These are phyloP conservation scores for Prunella vulgaris DNA, from an alignment of 257 asterid species.

Conservation along the genomic window DNA sequence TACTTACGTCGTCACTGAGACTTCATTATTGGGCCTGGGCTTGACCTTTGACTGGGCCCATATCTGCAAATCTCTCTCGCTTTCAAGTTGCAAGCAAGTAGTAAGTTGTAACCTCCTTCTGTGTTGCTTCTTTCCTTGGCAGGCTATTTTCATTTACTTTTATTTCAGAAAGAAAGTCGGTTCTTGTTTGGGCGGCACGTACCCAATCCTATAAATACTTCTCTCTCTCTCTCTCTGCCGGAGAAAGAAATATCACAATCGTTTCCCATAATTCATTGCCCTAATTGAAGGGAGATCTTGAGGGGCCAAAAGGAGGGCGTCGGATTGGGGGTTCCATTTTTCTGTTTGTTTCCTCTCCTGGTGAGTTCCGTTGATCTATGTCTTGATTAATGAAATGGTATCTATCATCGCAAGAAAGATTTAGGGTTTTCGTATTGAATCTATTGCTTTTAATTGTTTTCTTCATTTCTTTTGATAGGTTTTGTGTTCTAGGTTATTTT, in stretches of 20 bases:
- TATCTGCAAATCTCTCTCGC: too few relatives aligned
- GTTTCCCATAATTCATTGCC: constrained; percentile 5
- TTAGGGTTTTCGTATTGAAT: constrained; percentile 8
- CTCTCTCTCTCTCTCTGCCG: too few relatives aligned
- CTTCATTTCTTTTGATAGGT: not conserved
- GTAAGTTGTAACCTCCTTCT: not conserved
- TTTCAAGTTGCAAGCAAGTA: too few relatives aligned
- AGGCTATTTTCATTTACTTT: not conserved
- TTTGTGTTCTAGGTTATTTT: not conserved
- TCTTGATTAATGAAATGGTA: not conserved
- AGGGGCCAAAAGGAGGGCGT: not conserved
- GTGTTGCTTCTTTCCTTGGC: not conserved
- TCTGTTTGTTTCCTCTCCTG: constrained; percentile 15
- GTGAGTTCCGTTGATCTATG: not conserved
- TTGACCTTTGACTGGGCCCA: too few relatives aligned
- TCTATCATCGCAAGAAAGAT: not conserved
- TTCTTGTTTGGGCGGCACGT: constrained; percentile 40
- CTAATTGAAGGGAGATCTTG: not conserved
- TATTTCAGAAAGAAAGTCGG: constrained; percentile 2
- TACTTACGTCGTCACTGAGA: too few relatives aligned
- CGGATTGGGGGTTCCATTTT: constrained; percentile 16
- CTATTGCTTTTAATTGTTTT: not conserved
- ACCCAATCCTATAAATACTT: constrained; percentile 25
- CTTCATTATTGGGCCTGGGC: too few relatives aligned
- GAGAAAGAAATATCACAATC: not conserved